These are phyloP conservation scores for Boletus calvinii DNA, from an alignment of 1,284 basidiomycete genomes.

Conservation along the genomic window DNA sequence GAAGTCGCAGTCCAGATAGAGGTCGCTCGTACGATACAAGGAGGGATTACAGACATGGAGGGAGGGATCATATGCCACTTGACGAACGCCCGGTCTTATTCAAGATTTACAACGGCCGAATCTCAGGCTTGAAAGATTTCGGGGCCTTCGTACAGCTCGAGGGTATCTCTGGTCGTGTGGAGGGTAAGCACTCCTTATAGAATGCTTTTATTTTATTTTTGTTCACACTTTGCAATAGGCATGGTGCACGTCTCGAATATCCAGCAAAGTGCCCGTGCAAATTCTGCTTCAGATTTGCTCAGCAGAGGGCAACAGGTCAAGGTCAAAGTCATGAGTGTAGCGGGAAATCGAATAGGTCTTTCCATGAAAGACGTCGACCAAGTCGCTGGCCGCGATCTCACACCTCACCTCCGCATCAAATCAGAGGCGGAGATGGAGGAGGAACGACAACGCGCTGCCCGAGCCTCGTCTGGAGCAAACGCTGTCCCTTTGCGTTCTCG, in stretches of 20 bases:
- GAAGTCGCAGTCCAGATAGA: conserved; percentile 56
- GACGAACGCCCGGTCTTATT: conserved; percentile 88
- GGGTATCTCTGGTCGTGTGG: conserved; percentile 80
- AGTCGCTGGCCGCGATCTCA: conserved; percentile 82
- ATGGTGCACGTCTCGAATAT: conserved; percentile 97
- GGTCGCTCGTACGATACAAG: conserved; percentile 47
- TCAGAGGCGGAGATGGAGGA: conserved; percentile 91
- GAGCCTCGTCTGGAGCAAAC: conserved; percentile 64
- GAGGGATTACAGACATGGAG: conserved; percentile 41
- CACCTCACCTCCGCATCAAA: conserved; percentile 91
- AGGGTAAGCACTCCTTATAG: conserved; percentile 57
- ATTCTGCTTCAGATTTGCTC: conserved; percentile 85
- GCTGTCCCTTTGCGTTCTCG: conserved; percentile 60
- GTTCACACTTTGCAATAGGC: conserved; percentile 47
- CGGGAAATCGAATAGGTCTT: conserved; percentile 77
- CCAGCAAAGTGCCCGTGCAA: conserved; percentile 78
- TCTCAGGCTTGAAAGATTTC: conserved; percentile 90
- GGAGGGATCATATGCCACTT: conserved; percentile 41
- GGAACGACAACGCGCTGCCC: conserved; percentile 61
- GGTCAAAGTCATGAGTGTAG: conserved; percentile 94
- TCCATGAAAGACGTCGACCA: conserved; percentile 99
- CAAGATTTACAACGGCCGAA: conserved; percentile 92
- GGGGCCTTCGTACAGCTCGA: conserved; percentile 93
- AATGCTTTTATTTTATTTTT: background rate
- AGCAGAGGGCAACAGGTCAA: conserved; percentile 85